phyloP scores from a whole-genome alignment of 768 basidiomycete species.

The Boletus bicolor region DNA sequence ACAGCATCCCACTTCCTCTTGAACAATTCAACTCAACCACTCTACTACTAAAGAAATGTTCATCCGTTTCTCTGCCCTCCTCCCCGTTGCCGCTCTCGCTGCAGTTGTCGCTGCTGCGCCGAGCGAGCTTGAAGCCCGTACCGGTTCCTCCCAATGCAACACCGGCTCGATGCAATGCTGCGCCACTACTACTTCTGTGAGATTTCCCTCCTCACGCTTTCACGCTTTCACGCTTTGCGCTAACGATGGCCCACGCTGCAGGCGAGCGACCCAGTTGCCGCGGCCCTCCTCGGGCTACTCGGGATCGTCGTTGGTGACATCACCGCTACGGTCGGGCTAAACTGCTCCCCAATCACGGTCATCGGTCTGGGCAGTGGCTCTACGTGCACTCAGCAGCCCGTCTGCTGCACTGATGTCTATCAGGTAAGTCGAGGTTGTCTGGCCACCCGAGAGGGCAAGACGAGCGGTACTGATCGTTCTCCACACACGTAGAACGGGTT shows the following conservation, averaged over 20 bases:
- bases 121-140: not conserved
- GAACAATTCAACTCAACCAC: not conserved
- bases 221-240: accelerated
- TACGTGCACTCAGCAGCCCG: slow-evolving; percentile 9
- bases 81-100: slow-evolving; percentile 12
- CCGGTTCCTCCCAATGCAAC: not conserved
- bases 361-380: not conserved
- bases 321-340: not conserved
- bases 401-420: slow-evolving; percentile 14
- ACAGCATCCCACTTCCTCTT: not conserved
- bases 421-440: slow-evolving; percentile 1
- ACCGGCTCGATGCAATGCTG: slow-evolving; percentile 12
- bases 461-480: not conserved
- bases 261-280: not conserved
- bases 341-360: slow-evolving; percentile 3
- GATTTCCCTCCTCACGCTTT: not conserved
- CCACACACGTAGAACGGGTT: slow-evolving; percentile 3
- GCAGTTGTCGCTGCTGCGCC: slow-evolving; percentile 9
- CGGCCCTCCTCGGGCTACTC: not conserved
- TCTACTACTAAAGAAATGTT: slow-evolving; percentile 4
- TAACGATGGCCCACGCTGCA: not conserved
- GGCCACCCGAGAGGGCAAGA: too few relatives aligned
- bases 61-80: slow-evolving; percentile 1
- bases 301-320: not conserved
- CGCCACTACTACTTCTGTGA: not conserved